Percentiles rank a stretch among this genome's conserved stretches.
These are phyloP conservation scores for Cephalotrichum gorgonifer DNA, from an alignment of 2,329 filamentous ascomycete genomes.

Conservation along the genomic window DNA sequence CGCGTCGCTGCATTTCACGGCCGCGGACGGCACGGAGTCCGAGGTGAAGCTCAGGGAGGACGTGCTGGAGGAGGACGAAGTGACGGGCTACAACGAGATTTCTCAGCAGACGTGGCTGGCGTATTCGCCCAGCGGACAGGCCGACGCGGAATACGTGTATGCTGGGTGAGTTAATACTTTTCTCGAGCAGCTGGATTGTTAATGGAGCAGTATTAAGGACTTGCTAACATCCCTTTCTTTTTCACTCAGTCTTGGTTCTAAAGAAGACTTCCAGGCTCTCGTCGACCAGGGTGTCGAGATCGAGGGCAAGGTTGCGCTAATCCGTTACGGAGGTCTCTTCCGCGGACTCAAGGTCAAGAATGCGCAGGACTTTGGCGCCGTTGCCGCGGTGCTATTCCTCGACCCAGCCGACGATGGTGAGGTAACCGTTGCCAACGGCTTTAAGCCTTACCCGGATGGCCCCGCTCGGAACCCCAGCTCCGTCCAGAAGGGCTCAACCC, in stretches of 20 bases:
- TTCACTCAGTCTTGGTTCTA: conserved; percentile 48
- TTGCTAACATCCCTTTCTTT: too few species aligned
- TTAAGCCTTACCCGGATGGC: conserved; percentile 60
- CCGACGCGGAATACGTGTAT: conserved; percentile 65
- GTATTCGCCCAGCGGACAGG: conserved; percentile 70
- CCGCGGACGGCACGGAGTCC: conserved; percentile 35
- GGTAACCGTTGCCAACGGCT: conserved; percentile 63
- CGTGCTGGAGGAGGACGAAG: conserved; percentile 62
- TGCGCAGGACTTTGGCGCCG: conserved; percentile 57
- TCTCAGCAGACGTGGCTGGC: conserved; percentile 73
- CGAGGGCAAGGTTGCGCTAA: conserved; percentile 67
- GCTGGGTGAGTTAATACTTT: conserved; percentile 41
- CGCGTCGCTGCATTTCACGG: conserved; percentile 34
- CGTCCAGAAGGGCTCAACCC: conserved; percentile 68
- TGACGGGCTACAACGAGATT: conserved; percentile 50
- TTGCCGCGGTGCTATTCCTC: conserved; percentile 47
- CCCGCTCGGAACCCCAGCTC: conserved; percentile 68
- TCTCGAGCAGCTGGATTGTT: too few species aligned
- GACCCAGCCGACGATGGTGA: conserved; percentile 50
- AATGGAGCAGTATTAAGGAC: too few species aligned
- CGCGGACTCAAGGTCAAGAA: conserved; percentile 76
- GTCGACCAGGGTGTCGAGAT: conserved; percentile 57
- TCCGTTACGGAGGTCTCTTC: conserved; percentile 68
- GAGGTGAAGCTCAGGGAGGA: conserved; percentile 64
- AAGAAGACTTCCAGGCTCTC: conserved; percentile 62